Evolutionary conservation across 176 grass and related monocot species (phyloP), one percentile per base, ranked within the genome.

Genomic region (Eleusine coracana): DNA sequence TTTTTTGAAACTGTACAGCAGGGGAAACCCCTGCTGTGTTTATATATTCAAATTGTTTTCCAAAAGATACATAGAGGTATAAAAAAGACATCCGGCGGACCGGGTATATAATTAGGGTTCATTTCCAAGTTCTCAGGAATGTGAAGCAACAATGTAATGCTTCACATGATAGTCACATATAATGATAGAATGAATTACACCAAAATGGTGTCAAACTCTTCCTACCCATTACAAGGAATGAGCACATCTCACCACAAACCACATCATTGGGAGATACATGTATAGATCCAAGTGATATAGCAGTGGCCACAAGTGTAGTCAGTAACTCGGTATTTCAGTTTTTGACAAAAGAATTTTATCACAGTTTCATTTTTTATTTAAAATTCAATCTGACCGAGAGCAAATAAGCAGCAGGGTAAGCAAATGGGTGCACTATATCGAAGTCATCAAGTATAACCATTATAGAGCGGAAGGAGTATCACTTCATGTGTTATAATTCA

Each of bases 61-160:
- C 14, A 76, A 62, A 37, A 76, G 28, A 74, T 20, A 37, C 8
- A 71, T 40, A 66, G 28, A 56, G 66, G 7, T 66, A 85, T 56
- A 63, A 80, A 78, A 36, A 70, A 46, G n/a, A 62, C 75, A 81
- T 70, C 34, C 2, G 76, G 21, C 5, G 39, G 1, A 3, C 0
- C 23, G 59, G 36, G 62, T 69, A 38, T 13, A 5, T 11, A 74
- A 73, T 45, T 20, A 16, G 27, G 36, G 37, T 58, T 71, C 20
- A 71, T 56, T 85, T 81, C 10, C 20, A 21, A 55, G 41, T 55
- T 38, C 27, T 85, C 21, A 46, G 44, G 28, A 82, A 59, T 77
- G 20, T 66, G 8, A 18, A 59, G 29, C n/a, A 61, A n/a, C 79
- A 76, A 42, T 20, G n/a, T 34, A 48, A 75, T 34, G 46, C 14